Conservation (phyloP, 225 moss, liverwort and hornwort genomes). For the Takakia lepidozioides region DNA sequence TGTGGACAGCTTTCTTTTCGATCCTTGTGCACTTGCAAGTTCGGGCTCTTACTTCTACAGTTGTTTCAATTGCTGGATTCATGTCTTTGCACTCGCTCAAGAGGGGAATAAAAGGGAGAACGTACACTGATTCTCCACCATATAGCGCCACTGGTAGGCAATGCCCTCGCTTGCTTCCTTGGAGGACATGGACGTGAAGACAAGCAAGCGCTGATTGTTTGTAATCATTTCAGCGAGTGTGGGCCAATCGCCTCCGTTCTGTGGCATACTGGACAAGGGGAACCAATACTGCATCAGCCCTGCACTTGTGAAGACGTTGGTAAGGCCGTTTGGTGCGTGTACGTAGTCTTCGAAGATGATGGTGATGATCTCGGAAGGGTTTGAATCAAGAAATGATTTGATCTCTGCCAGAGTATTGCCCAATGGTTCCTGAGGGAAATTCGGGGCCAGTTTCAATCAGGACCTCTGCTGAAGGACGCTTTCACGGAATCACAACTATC, state of each 20-base stretch:
- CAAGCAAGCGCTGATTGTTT: conserved; percentile 31
- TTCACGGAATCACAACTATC: too few species aligned
- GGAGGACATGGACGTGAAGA: conserved; percentile 31
- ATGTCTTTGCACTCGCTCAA: not conserved
- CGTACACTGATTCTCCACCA: conserved; percentile 39
- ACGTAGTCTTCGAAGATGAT: conserved; percentile 45
- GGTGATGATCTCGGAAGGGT: conserved; percentile 43
- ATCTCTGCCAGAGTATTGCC: conserved; percentile 46
- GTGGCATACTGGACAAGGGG: conserved; percentile 42
- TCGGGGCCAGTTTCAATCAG: not conserved
- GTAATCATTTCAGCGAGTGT: conserved; percentile 26
- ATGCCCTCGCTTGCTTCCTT: conserved; percentile 40
- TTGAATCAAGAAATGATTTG: conserved; percentile 21
- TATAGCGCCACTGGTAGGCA: conserved; percentile 45
- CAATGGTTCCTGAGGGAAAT: conserved; percentile 46
- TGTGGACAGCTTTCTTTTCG: too few species aligned
- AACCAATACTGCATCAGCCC: conserved; percentile 29
- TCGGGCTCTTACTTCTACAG: too few species aligned
- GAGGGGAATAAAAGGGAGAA: not conserved
- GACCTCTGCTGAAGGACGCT: too few species aligned
- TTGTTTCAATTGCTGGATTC: too few species aligned
- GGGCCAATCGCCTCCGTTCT: conserved; percentile 38
- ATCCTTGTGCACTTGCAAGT: too few species aligned
- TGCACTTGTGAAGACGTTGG: conserved; percentile 41
- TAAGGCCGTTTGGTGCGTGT: conserved; percentile 20